phyloP scores from a whole-genome alignment of 2,329 filamentous ascomycete genomes.

The Cladobotryum protrusum region DNA sequence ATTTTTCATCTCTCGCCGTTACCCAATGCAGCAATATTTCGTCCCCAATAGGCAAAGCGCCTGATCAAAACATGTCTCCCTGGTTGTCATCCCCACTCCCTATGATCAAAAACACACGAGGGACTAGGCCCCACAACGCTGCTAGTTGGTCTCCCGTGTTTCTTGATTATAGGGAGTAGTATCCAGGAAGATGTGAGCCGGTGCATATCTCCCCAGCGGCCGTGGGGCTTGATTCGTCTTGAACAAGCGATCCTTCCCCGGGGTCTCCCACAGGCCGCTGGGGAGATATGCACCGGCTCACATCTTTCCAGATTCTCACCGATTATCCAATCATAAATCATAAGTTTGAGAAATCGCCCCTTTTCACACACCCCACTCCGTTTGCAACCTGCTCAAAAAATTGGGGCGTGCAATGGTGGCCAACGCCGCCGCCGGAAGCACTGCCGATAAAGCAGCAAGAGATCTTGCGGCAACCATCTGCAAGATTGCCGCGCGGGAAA shows the following conservation, averaged over 20 bases:
- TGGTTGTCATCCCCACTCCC: constrained; percentile 1
- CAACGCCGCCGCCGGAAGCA: constrained; percentile 18
- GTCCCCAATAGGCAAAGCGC: constrained; percentile 29
- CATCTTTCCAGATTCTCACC: constrained; percentile 26
- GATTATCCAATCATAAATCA: constrained; percentile 49
- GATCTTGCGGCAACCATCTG: constrained; percentile 31
- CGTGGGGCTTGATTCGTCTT: constrained; percentile 18
- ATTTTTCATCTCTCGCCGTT: constrained; percentile 15
- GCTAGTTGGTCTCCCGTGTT: too few relatives aligned
- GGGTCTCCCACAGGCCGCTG: constrained; percentile 20
- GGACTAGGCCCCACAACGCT: too few relatives aligned
- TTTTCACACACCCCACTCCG: constrained; percentile 19
- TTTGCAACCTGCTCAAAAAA: constrained; percentile 19
- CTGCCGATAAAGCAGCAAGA: constrained; percentile 35
- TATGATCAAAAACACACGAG: too few relatives aligned
- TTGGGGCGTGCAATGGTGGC: constrained; percentile 19
- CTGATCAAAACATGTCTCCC: constrained; percentile 7
- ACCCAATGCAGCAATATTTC: constrained; percentile 27
- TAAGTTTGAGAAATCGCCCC: constrained; percentile 41
- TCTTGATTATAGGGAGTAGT: too few relatives aligned
- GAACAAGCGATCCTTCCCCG: constrained; percentile 19
- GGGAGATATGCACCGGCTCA: constrained; percentile 41
- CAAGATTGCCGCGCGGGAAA: constrained; percentile 28
- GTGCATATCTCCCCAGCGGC: constrained; percentile 35
- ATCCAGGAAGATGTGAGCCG: constrained; percentile 33